phyloP scores from a whole-genome alignment of 2,329 filamentous ascomycete species.

The Neospermospora avenae region DNA sequence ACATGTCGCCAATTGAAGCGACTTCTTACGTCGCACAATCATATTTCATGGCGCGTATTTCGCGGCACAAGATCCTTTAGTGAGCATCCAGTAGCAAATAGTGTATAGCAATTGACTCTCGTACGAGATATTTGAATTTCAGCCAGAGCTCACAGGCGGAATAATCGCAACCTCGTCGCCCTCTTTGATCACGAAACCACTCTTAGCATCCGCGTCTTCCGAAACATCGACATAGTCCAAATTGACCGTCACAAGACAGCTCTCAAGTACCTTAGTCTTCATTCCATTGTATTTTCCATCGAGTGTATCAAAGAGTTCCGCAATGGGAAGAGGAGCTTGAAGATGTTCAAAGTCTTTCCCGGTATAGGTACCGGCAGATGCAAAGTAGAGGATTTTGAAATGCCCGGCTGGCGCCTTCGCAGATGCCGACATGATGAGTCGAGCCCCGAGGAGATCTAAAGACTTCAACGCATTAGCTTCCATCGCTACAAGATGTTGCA shows the following conservation, averaged over 20 bases:
- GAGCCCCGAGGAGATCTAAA: neutral
- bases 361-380: slow-evolving; percentile 68
- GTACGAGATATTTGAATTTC: slow-evolving; percentile 27
- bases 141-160: slow-evolving; percentile 84
- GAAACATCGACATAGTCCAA: slow-evolving; percentile 72
- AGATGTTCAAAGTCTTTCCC: slow-evolving; percentile 63
- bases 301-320: slow-evolving; percentile 61
- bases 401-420: slow-evolving; percentile 44
- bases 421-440: slow-evolving; percentile 17
- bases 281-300: slow-evolving; percentile 71
- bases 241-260: slow-evolving; percentile 76
- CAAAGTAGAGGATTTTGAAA: slow-evolving; percentile 82
- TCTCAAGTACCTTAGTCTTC: slow-evolving; percentile 62
- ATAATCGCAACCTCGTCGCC: slow-evolving; percentile 87
- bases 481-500: neutral
- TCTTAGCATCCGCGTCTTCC: slow-evolving; percentile 40
- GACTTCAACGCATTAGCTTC: slow-evolving; percentile 6
- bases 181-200: slow-evolving; percentile 54
- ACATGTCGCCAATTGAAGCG: neutral
- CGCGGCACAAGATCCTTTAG: neutral
- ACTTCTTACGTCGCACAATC: neutral
- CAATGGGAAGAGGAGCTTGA: slow-evolving; percentile 61
- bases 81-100: neutral
- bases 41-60: neutral
- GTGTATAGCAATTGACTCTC: neutral